Conservation (phyloP, 805 yeast species). For the Teunomyces barrocoloradensis region DNA sequence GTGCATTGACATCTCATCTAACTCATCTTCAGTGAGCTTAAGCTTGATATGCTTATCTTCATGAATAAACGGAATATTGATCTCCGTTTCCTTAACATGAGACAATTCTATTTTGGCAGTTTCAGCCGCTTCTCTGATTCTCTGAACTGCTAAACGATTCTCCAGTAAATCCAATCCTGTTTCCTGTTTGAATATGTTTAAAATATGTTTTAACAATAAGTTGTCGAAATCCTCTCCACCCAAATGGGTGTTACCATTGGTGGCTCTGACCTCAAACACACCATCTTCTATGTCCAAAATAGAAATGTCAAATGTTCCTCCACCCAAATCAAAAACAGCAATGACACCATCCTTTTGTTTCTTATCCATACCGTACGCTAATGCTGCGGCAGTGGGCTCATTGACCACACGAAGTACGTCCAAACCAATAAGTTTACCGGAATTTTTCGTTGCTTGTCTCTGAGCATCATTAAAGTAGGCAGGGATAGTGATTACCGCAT, state of each 20-base stretch:
- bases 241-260: slow-evolving; percentile 80
- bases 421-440: slow-evolving; percentile 73
- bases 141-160: slow-evolving; percentile 62
- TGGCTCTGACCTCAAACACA: slow-evolving; percentile 77
- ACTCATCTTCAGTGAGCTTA: slow-evolving; percentile 60
- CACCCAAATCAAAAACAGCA: slow-evolving; percentile 74
- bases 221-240: slow-evolving; percentile 88
- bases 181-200: slow-evolving; percentile 54
- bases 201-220: slow-evolving; percentile 54
- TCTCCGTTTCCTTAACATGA: slow-evolving; percentile 57
- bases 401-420: slow-evolving; percentile 73
- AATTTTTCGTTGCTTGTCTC: slow-evolving; percentile 79
- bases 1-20: slow-evolving; percentile 64
- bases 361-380: slow-evolving; percentile 73
- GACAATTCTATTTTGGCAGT: slow-evolving; percentile 73
- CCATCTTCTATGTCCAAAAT: slow-evolving; percentile 76
- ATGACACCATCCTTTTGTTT: slow-evolving; percentile 49
- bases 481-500: slow-evolving; percentile 83
- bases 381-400: slow-evolving; percentile 85
- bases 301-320: slow-evolving; percentile 83
- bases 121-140: slow-evolving; percentile 79
- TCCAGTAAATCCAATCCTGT: slow-evolving; percentile 48
- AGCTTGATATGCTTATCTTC: slow-evolving; percentile 60
- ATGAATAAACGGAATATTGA: slow-evolving; percentile 68
- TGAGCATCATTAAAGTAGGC: slow-evolving; percentile 83